A percentile compares a stretch with the other conserved stretches of the same genome.
Conservation (phyloP, 441 rosid genomes). For the Populus hybrid region DNA sequence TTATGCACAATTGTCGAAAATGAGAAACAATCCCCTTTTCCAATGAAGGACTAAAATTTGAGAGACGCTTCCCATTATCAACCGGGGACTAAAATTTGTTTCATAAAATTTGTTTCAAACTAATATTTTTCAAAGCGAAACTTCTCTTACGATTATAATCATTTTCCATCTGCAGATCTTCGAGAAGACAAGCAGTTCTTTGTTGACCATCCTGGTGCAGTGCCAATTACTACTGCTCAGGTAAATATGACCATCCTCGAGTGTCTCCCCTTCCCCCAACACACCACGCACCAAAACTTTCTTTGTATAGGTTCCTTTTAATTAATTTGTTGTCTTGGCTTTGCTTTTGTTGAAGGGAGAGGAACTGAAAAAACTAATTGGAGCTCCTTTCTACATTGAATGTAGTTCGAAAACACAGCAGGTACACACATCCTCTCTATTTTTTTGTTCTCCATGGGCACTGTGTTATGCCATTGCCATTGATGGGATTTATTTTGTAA, state of each 20-base stretch:
- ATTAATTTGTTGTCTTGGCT: neutral
- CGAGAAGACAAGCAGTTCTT: slow-evolving; percentile 71
- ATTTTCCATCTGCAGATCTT: slow-evolving; percentile 41
- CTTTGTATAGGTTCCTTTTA: neutral
- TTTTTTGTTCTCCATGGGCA: neutral
- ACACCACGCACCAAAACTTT: neutral
- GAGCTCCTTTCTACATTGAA: slow-evolving; percentile 73
- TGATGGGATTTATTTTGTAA: slow-evolving; percentile 8
- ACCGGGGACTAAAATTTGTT: neutral
- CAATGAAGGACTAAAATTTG: neutral
- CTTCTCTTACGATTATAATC: neutral
- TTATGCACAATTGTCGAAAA: neutral
- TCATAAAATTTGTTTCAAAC: neutral
- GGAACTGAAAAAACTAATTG: slow-evolving; percentile 76
- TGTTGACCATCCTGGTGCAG: slow-evolving; percentile 72
- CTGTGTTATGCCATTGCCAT: neutral
- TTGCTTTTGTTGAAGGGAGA: slow-evolving; percentile 57
- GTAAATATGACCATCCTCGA: slow-evolving; percentile 23
- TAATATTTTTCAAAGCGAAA: neutral
- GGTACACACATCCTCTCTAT: slow-evolving; percentile 28
- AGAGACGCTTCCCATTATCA: neutral
- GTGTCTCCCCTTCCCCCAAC: no score
- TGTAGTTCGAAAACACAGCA: slow-evolving; percentile 94
- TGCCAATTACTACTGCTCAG: slow-evolving; percentile 66
- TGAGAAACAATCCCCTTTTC: neutral